Evolutionary conservation across 108 stramenopile species (phyloP).

Genomic region (Schizochytrium sp.): DNA sequence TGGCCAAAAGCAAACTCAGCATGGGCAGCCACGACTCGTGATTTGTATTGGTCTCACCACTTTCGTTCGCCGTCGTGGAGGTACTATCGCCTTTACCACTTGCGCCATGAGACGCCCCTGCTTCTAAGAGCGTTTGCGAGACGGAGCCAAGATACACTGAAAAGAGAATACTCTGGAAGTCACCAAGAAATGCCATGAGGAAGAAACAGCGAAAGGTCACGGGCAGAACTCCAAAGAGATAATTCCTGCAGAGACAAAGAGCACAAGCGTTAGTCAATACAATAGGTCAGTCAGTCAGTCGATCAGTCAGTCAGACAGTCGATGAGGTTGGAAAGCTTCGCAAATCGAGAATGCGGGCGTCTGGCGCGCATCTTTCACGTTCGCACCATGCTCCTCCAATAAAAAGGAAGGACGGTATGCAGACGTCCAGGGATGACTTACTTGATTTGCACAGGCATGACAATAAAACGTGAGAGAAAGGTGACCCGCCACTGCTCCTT

Average conservation of each 20-base stretch:
- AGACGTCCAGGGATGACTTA: background rate
- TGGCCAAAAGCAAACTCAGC: background rate
- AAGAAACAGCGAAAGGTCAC: conserved; percentile 5
- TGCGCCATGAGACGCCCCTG: background rate
- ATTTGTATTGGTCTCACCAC: background rate
- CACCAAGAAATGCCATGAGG: background rate
- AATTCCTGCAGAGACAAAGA: background rate
- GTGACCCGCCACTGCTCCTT: background rate
- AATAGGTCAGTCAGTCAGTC: no score
- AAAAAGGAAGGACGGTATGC: background rate
- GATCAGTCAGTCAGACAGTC: no score
- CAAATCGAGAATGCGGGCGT: background rate
- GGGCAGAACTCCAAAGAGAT: conserved; percentile 1
- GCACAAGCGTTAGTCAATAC: background rate
- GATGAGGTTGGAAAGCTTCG: no score
- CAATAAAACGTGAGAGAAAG: background rate
- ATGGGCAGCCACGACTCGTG: background rate
- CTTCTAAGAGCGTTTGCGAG: background rate
- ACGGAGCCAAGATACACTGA: background rate
- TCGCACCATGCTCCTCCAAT: background rate
- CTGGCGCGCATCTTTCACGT: background rate
- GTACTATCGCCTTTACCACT: background rate
- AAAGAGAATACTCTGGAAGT: background rate
- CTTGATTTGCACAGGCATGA: conserved; percentile 18
- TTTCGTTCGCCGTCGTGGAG: no score